These are phyloP conservation scores for Crithidia expoeki DNA, from an alignment of 208 protist species.

Conservation along the genomic window DNA sequence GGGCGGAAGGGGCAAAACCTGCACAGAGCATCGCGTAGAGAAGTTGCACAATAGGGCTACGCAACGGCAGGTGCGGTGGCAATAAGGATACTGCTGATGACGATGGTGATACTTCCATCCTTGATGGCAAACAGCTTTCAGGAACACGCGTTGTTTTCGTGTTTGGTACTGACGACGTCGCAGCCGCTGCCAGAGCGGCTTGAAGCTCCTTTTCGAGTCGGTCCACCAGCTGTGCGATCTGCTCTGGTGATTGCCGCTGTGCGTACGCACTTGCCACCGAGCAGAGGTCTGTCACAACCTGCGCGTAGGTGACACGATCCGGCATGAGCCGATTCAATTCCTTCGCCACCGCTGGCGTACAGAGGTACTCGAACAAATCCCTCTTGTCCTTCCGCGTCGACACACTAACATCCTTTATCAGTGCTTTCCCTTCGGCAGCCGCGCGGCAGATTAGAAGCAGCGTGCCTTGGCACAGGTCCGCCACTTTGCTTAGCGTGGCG, in stretches of 20 bases:
- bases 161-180: too few species aligned
- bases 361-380: conserved; percentile 18
- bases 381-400: neutral
- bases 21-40: conserved; percentile 64
- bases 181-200: neutral
- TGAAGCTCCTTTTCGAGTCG: conserved; percentile 20
- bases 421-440: neutral
- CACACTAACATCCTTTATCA: too few species aligned
- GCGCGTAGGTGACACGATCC: conserved; percentile 28
- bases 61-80: conserved; percentile 35
- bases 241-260: neutral
- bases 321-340: conserved; percentile 28
- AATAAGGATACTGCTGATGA: too few species aligned
- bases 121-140: too few species aligned
- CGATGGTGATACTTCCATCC: too few species aligned
- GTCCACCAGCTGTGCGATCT: conserved; percentile 15
- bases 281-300: conserved; percentile 40
- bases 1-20: conserved; percentile 54
- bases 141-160: too few species aligned
- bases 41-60: conserved; percentile 32
- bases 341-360: conserved; percentile 13
- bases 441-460: conserved; percentile 13
- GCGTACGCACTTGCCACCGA: conserved; percentile 25
- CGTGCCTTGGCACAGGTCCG: conserved; percentile 11
- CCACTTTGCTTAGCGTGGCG: conserved; percentile 1